phyloP scores from a whole-genome alignment of 1,284 basidiomycete species.

The Schizophyllum commune region DNA sequence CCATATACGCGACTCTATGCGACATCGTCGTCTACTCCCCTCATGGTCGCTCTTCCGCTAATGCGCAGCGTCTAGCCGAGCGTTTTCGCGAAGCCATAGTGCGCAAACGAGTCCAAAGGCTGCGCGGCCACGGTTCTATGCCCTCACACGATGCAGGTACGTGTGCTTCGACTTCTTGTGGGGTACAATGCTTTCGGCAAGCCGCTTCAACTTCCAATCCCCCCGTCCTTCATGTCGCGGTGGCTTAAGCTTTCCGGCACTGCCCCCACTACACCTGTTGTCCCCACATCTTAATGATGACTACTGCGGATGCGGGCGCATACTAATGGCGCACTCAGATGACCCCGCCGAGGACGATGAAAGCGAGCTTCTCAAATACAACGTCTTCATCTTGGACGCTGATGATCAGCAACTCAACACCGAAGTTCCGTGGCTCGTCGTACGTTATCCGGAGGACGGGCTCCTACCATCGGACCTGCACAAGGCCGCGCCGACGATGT shows the following conservation, averaged over 20 bases:
- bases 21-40: slow-evolving; percentile 86
- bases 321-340: not conserved
- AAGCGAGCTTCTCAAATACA: slow-evolving; percentile 56
- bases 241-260: no score
- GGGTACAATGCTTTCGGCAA: no score
- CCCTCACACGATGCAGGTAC: not conserved
- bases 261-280: not conserved
- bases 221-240: no score
- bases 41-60: slow-evolving; percentile 40
- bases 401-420: slow-evolving; percentile 37
- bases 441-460: slow-evolving; percentile 29
- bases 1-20: slow-evolving; percentile 81
- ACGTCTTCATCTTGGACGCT: slow-evolving; percentile 80
- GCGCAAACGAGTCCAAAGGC: slow-evolving; percentile 44
- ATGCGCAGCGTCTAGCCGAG: slow-evolving; percentile 49
- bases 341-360: not conserved
- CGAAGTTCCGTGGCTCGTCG: slow-evolving; percentile 43
- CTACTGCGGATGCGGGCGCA: slow-evolving; percentile 4
- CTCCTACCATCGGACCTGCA: slow-evolving; percentile 21
- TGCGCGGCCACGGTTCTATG: slow-evolving; percentile 14
- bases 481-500: not conserved
- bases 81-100: slow-evolving; percentile 52
- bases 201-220: no score
- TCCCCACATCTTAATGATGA: slow-evolving; percentile 1
- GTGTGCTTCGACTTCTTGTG: not conserved